Base-by-base conservation (phyloP, 441 rosid species). In the Populus trichocarpa region DNA sequence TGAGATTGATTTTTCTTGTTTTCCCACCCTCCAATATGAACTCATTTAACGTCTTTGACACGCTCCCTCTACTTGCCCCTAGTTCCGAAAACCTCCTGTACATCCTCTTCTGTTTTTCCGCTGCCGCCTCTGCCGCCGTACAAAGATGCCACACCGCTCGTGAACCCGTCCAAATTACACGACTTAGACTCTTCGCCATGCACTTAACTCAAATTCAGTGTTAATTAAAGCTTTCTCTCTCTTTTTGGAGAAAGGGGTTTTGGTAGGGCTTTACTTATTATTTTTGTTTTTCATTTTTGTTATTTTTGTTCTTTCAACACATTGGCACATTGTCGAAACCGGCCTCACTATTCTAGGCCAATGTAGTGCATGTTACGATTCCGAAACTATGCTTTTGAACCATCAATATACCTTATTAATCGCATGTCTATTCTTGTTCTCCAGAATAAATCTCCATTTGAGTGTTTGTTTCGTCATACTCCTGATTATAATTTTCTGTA, bases 71-170 rank as follows among this genome's bases (percentile, higher is more conserved):
- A 1, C 80, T 84, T 35, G 81, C 82, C 32, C 72, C 81, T 67
- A 93, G 79, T 57, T 79, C 85, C 57, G 96, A 92, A 6, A 94
- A 75, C 83, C 85, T 86, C 79, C 78, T 72, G 75, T 90, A 91
- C 33, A 92, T 73, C 78, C 26, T 53, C 42, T 32, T 75, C 40
- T 9, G 6, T 80, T 81, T 80, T 53, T 70, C 80, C 33, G 73
- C 78, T 63, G 75, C 63, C 69, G 76, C 70, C 69, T 59, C 73
- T 23, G 83, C 50, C 32, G 71, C 79, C 20, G 86, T 76, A 73
- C 74, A 84, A 1, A 87, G 72, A 61, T 70, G 81, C 72, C 92
- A 75, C 36, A 69, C 78, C 35, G 81, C 38, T 77, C 87, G 71
- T 66, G 84, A 85, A 28, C 84, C 83, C 5, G 83, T 65, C 32